phyloP scores from a whole-genome alignment of 2,329 filamentous ascomycete genomes.

The Nothopassalora personata region DNA sequence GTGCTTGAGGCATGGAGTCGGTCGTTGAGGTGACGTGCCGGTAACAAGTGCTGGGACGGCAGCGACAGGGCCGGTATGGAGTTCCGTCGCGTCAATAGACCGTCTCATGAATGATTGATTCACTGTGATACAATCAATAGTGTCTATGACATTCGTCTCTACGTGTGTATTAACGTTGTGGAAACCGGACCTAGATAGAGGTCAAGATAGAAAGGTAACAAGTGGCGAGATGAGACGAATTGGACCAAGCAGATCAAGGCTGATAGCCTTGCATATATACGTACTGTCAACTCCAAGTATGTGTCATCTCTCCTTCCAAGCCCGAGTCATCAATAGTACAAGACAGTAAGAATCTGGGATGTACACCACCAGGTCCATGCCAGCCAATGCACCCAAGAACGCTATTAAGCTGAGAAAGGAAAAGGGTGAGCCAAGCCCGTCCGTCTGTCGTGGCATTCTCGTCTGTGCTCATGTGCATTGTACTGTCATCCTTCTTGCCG shows the following conservation, averaged over 20 bases:
- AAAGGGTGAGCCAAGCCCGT: neutral
- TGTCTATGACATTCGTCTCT: too few species aligned
- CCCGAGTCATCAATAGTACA: neutral
- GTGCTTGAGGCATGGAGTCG: too few species aligned
- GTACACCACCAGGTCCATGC: conserved; percentile 10
- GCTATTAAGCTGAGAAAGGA: neutral
- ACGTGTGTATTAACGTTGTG: too few species aligned
- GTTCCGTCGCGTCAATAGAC: too few species aligned
- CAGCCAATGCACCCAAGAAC: neutral
- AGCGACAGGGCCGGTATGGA: too few species aligned
- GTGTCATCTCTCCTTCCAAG: neutral
- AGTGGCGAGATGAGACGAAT: too few species aligned
- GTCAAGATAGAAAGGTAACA: too few species aligned
- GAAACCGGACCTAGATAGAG: too few species aligned
- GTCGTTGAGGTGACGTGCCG: too few species aligned
- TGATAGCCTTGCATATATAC: conserved; percentile 1
- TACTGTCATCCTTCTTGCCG: neutral
- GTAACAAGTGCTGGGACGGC: too few species aligned
- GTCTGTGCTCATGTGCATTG: conserved; percentile 4
- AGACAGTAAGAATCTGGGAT: conserved; percentile 1
- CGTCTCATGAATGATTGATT: too few species aligned
- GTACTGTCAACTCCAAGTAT: neutral
- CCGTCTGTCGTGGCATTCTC: neutral
- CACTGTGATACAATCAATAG: too few species aligned
- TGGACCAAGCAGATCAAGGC: neutral